phyloP scores from a whole-genome alignment of 352 stramenopile species.

The Phytophthora sp. region DNA sequence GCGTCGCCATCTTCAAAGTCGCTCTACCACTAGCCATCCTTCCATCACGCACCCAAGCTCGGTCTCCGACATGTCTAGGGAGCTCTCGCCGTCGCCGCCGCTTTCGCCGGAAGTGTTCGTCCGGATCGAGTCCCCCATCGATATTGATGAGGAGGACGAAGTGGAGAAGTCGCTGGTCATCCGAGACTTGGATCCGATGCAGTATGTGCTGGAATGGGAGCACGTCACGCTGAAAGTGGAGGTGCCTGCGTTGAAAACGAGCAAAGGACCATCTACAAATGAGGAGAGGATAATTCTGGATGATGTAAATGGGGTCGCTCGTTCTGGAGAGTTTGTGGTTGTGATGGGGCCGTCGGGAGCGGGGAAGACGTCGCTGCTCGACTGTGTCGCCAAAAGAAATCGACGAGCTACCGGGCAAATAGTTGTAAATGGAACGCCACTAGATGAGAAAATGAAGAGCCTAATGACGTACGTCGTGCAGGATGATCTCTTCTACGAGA shows the following conservation, averaged over 20 bases:
- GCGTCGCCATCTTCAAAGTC: not conserved
- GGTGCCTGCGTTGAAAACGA: not conserved
- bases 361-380: conserved; percentile 93
- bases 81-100: not conserved
- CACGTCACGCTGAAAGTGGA: conserved; percentile 7
- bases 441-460: conserved; percentile 19
- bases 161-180: not conserved
- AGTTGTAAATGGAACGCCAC: conserved; percentile 62
- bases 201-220: conserved; percentile 5
- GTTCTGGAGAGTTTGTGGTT: conserved; percentile 59
- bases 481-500: conserved; percentile 89
- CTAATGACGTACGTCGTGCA: conserved; percentile 76
- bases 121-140: not conserved
- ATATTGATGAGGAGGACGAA: not conserved
- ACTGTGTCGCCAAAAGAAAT: conserved; percentile 93
- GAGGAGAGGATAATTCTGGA: conserved; percentile 48
- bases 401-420: conserved; percentile 56
- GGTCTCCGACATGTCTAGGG: not conserved
- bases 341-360: conserved; percentile 72
- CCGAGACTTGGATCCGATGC: not conserved
- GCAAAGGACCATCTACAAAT: not conserved
- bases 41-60: not conserved
- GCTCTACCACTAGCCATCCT: not conserved
- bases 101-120: not conserved
- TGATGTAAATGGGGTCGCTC: conserved; percentile 42